These are phyloP conservation scores for Aureobasidium pullulans DNA, from an alignment of 2,329 filamentous ascomycete genomes.

Conservation along the genomic window DNA sequence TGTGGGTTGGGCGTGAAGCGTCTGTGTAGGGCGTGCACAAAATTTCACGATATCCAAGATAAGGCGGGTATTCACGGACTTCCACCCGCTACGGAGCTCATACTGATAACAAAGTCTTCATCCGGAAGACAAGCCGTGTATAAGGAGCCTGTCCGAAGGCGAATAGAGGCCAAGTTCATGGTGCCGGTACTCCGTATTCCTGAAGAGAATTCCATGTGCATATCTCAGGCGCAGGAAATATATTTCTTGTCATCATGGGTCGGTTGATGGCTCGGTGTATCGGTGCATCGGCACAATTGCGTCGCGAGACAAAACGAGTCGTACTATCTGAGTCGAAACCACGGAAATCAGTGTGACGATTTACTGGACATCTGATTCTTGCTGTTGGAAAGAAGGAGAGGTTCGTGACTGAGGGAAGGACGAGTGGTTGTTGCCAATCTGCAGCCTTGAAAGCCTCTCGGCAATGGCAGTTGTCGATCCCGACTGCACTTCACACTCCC, in stretches of 20 bases:
- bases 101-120: not conserved
- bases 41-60: not conserved
- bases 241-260: too few species aligned
- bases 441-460: not conserved
- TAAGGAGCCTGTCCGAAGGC: not conserved
- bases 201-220: not conserved
- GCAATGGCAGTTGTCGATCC: not conserved
- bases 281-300: too few species aligned
- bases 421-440: not conserved
- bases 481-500: not conserved
- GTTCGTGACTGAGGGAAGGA: not conserved
- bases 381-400: not conserved
- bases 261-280: too few species aligned
- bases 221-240: not conserved
- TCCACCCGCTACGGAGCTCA: not conserved
- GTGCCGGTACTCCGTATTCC: not conserved
- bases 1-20: conserved; percentile 1
- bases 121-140: not conserved
- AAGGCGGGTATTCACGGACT: conserved; percentile 2
- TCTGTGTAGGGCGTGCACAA: conserved; percentile 9
- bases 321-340: too few species aligned
- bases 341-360: too few species aligned
- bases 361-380: too few species aligned
- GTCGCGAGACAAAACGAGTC: too few species aligned
- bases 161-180: not conserved